Evolutionary conservation across 441 rosid species (phyloP).

Genomic region (Codiaeum variegatum): DNA sequence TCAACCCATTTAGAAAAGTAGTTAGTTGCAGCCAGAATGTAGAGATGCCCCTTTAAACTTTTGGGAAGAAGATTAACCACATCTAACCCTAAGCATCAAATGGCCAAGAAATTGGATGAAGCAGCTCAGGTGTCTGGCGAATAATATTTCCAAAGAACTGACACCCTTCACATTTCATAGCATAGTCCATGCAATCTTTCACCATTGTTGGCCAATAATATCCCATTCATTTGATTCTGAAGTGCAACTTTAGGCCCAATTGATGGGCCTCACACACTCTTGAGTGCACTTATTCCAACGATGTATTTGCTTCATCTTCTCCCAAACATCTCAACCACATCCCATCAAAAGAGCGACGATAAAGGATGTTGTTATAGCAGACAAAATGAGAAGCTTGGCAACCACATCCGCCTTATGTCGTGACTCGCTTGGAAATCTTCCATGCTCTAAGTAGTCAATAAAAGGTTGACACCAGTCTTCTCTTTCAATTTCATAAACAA

Average conservation of each 20-base stretch:
- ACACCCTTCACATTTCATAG: not conserved
- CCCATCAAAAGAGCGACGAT: not conserved
- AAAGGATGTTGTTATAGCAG: not conserved
- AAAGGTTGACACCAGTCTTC: too few relatives aligned
- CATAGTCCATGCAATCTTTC: not conserved
- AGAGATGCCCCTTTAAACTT: not conserved
- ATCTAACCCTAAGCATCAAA: slow-evolving; percentile 18
- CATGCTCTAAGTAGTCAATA: too few relatives aligned
- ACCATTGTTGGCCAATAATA: slow-evolving; percentile 15
- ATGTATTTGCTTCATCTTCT: not conserved
- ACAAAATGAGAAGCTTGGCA: not conserved
- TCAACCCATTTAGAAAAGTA: not conserved
- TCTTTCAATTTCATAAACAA: too few relatives aligned
- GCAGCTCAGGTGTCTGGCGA: not conserved
- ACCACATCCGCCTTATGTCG: too few relatives aligned
- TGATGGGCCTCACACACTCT: too few relatives aligned
- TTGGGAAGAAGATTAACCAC: not conserved
- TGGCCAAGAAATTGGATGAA: not conserved
- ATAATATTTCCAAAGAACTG: not conserved
- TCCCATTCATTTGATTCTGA: not conserved
- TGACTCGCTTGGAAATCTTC: too few relatives aligned
- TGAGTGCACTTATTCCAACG: not conserved
- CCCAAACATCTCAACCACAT: not conserved
- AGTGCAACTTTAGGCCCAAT: not conserved
- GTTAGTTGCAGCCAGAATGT: not conserved